Base-by-base conservation (phyloP, 257 asterid species). In the Craterostigma plantagineum region DNA sequence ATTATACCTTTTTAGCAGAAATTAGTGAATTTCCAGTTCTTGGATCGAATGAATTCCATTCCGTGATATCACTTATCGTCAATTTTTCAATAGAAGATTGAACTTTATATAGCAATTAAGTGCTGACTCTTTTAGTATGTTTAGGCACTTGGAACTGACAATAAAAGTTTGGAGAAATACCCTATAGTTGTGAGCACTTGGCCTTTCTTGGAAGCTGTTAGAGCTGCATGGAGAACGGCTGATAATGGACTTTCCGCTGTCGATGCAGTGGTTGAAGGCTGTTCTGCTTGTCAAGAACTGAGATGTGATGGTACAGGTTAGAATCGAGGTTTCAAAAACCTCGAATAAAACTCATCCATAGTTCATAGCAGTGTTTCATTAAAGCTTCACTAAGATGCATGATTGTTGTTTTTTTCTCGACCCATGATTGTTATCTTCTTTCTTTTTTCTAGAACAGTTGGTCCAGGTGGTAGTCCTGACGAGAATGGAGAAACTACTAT, bases 381-480 rank as follows among this genome's bases (percentile, higher is more conserved):
- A 6, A 23, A 23, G 2, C 30, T 23, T 23, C n/a, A n/a, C n/a
- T n/a, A n/a, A n/a, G n/a, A n/a, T n/a, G n/a, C n/a, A n/a, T n/a
- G n/a, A n/a, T n/a, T n/a, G n/a, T n/a, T n/a, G n/a, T n/a, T n/a
- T n/a, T n/a, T n/a, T n/a, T n/a, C n/a, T n/a, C 6, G 30, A 23
- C 30, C 30, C 30, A 6, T 23, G 30, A 23, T 23, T 23, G 30
- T 23, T 23, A 18, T 49, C n/a, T n/a, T n/a, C n/a, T n/a, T n/a
- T n/a, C n/a, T 45, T 16, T 18, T 39, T 62, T 42, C 52, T 36
- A 49, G 54, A 46, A 42, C 85, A 87, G 98, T 87, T 63, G 98
- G 98, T 55, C 98, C 98, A 18, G 98, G 98, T 61, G 98, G 98
- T 57, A 82, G 98, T 63, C 98, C 98, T 11, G 98, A 87, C 45